Percentiles rank a stretch among this genome's conserved stretches.
Evolutionary conservation across 2,329 filamentous ascomycete species (phyloP).

Genomic region (Xylaria sp.): DNA sequence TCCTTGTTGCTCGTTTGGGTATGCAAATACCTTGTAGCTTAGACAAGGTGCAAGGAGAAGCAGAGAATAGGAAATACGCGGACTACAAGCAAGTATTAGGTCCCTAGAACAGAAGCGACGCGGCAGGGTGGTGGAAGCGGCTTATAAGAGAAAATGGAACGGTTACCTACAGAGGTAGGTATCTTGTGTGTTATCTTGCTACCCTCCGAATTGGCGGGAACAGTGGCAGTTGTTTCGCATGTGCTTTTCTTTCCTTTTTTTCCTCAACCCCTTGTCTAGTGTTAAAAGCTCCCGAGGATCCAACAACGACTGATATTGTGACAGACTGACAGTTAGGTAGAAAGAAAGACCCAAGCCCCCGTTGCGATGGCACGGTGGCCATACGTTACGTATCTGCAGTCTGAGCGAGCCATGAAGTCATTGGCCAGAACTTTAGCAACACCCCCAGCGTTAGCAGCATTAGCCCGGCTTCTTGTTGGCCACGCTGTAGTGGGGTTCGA

Average conservation of each 20-base stretch:
- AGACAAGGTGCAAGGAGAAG: not conserved
- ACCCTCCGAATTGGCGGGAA: not conserved
- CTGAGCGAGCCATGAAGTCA: constrained; percentile 38
- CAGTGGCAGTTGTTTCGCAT: constrained; percentile 17
- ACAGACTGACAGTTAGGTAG: constrained; percentile 1
- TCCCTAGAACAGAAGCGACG: not conserved
- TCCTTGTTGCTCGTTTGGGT: not conserved
- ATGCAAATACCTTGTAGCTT: not conserved
- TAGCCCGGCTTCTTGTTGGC: constrained; percentile 18
- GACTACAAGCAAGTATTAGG: constrained; percentile 2
- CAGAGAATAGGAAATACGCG: not conserved
- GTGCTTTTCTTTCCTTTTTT: constrained; percentile 22
- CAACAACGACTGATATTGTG: constrained; percentile 23
- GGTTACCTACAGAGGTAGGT: not conserved
- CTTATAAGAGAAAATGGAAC: constrained; percentile 17
- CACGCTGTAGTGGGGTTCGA: constrained; percentile 25
- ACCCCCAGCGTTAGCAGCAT: constrained; percentile 3
- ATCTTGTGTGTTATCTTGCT: constrained; percentile 3
- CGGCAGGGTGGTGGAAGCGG: constrained; percentile 11
- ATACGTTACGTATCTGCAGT: constrained; percentile 32
- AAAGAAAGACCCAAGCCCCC: constrained; percentile 7
- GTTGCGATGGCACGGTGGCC: constrained; percentile 21
- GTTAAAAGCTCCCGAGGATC: constrained; percentile 17
- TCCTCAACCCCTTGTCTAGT: not conserved
- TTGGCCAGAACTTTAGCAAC: constrained; percentile 26